These are phyloP conservation scores for Hygrophila difformis DNA, from an alignment of 257 asterid genomes.

Conservation along the genomic window DNA sequence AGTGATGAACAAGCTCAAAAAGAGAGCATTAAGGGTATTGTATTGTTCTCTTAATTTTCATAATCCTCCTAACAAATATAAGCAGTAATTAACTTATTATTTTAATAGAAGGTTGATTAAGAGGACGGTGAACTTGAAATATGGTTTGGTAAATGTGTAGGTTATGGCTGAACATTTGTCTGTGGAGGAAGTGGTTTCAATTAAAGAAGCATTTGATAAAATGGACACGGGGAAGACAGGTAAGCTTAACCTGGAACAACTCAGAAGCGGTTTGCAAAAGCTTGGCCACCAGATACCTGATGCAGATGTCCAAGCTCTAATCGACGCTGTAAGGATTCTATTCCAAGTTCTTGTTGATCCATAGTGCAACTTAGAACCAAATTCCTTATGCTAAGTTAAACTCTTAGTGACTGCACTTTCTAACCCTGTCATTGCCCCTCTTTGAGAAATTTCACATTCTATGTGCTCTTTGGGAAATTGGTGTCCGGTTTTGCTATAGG, in stretches of 20 bases:
- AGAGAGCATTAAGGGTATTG: slow-evolving; percentile 55
- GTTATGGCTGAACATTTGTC: slow-evolving; percentile 69
- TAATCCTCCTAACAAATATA: not conserved
- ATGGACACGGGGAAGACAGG: slow-evolving; percentile 58
- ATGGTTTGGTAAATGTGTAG: slow-evolving; percentile 26
- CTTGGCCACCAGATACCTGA: slow-evolving; percentile 65
- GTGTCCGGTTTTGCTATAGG: not conserved
- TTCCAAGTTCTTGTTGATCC: not conserved
- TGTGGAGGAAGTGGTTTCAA: slow-evolving; percentile 63
- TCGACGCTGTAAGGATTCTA: slow-evolving; percentile 58
- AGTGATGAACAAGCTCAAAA: slow-evolving; percentile 70
- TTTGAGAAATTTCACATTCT: not conserved
- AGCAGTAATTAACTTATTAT: too few species aligned
- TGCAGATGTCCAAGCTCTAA: slow-evolving; percentile 54
- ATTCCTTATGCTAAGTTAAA: not conserved
- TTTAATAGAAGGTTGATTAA: too few species aligned
- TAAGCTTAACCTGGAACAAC: slow-evolving; percentile 41
- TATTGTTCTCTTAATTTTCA: not conserved
- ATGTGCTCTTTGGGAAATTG: not conserved
- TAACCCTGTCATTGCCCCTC: not conserved
- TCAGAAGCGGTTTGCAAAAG: slow-evolving; percentile 44
- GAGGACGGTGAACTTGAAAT: too few species aligned
- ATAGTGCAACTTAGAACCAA: not conserved
- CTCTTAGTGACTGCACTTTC: not conserved
- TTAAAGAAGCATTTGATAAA: slow-evolving; percentile 54